Percentiles rank a stretch among this genome's conserved stretches.
These are phyloP conservation scores for Pachysandra terminalis DNA, from an alignment of 164 flowering plant species.

Conservation along the genomic window DNA sequence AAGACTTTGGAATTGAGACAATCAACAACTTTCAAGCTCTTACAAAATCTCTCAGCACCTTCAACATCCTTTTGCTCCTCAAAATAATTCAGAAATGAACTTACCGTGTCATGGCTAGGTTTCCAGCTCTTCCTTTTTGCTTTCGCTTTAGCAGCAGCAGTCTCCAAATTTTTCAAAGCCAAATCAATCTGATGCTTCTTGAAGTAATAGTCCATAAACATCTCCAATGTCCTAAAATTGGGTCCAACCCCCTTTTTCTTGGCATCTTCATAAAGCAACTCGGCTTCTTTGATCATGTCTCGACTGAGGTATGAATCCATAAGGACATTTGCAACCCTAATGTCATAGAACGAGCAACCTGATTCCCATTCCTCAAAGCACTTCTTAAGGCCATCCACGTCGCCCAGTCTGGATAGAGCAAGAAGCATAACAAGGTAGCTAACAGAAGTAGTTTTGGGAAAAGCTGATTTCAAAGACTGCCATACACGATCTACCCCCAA, in stretches of 20 bases:
- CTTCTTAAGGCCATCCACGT: constrained; percentile 26
- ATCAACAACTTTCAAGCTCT: constrained; percentile 22
- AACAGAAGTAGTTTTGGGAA: constrained; percentile 20
- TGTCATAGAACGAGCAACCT: constrained; percentile 23
- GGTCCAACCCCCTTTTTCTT: constrained; percentile 15
- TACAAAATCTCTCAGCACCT: constrained; percentile 21
- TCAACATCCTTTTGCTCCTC: constrained; percentile 25
- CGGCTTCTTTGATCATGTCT: constrained; percentile 33
- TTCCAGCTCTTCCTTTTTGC: constrained; percentile 14
- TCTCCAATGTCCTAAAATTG: constrained; percentile 18
- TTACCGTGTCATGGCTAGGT: constrained; percentile 17
- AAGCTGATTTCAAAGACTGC: constrained; percentile 24
- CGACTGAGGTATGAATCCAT: constrained; percentile 26
- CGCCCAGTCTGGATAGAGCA: constrained; percentile 30
- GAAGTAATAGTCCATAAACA: constrained; percentile 26
- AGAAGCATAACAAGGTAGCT: constrained; percentile 36
- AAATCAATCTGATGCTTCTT: constrained; percentile 22
- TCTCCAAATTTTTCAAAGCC: constrained; percentile 29
- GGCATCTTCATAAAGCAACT: constrained; percentile 18
- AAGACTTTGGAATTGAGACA: constrained; percentile 13
- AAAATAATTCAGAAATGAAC: constrained; percentile 20
- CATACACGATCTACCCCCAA: constrained; percentile 35
- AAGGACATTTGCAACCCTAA: constrained; percentile 29
- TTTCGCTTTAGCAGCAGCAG: constrained; percentile 15
- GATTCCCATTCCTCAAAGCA: constrained; percentile 40